These are phyloP conservation scores for Wickerhamiella azymoides DNA, from an alignment of 805 yeast species.

Conservation along the genomic window DNA sequence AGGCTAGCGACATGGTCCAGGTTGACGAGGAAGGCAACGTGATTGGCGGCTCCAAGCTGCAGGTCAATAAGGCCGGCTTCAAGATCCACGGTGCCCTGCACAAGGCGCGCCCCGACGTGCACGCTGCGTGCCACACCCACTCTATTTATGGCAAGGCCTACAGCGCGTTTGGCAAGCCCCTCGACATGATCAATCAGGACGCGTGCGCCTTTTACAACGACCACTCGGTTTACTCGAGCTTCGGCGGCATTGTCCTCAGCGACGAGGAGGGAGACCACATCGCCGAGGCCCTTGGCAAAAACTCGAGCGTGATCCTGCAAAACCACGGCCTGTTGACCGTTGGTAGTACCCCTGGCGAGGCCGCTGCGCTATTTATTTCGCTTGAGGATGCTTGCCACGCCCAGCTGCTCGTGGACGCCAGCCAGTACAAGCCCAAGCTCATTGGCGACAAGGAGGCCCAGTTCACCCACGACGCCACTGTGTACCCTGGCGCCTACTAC, in stretches of 20 bases:
- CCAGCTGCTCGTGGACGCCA: conserved; percentile 52
- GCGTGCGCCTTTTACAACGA: conserved; percentile 50
- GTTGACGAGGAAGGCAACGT: conserved; percentile 49
- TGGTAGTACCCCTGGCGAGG: conserved; percentile 60
- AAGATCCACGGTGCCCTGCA: conserved; percentile 56
- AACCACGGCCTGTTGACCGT: conserved; percentile 65
- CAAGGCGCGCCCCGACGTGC: conserved; percentile 53
- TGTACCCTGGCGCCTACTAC: conserved; percentile 56
- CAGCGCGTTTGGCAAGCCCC: conserved; percentile 47
- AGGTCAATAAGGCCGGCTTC: conserved; percentile 58
- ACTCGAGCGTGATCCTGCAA: conserved; percentile 45
- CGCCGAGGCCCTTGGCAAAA: conserved; percentile 45
- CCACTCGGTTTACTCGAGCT: conserved; percentile 51
- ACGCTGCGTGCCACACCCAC: conserved; percentile 63
- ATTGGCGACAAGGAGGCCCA: conserved; percentile 52
- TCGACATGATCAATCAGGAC: conserved; percentile 75
- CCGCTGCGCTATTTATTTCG: conserved; percentile 49
- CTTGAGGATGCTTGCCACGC: conserved; percentile 53
- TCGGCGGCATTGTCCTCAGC: conserved; percentile 70
- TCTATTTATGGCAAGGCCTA: conserved; percentile 52
- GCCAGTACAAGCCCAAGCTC: conserved; percentile 31
- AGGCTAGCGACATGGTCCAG: conserved; percentile 49
- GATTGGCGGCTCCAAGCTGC: conserved; percentile 42
- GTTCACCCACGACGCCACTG: conserved; percentile 44
- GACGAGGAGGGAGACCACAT: conserved; percentile 47